These are phyloP conservation scores for Nevesoporus exiguus DNA, from an alignment of 768 basidiomycete genomes.

Conservation along the genomic window DNA sequence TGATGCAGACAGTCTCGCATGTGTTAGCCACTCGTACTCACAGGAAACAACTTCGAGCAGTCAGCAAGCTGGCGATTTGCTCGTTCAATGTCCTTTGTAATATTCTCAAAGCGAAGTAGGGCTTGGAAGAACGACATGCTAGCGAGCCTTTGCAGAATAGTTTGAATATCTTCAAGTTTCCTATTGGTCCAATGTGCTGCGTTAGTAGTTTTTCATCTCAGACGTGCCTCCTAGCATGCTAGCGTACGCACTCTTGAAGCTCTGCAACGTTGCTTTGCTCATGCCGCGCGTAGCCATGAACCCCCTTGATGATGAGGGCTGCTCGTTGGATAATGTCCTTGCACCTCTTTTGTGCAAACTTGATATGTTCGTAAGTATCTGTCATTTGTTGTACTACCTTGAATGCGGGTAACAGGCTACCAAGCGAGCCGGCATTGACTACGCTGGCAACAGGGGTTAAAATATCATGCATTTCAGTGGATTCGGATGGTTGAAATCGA, in stretches of 20 bases:
- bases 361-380: not conserved
- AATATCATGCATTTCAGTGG: too few species aligned
- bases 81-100: not conserved
- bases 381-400: not conserved
- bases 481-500: too few species aligned
- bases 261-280: not conserved
- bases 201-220: not conserved
- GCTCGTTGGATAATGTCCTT: constrained; percentile 1
- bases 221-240: too few species aligned
- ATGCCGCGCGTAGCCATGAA: not conserved
- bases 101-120: not conserved
- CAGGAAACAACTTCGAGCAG: not conserved
- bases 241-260: not conserved
- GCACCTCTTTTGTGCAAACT: not conserved
- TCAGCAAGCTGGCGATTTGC: not conserved
- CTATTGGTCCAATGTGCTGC: not conserved
- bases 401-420: not conserved
- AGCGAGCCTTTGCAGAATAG: not conserved
- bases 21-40: not conserved
- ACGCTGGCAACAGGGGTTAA: too few species aligned
- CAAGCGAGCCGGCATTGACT: not conserved
- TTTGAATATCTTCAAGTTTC: constrained; percentile 1
- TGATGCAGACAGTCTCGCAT: not conserved
- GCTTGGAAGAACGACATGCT: constrained; percentile 5
- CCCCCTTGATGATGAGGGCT: not conserved